phyloP scores from a whole-genome alignment of 2,329 filamentous ascomycete species.

The Fusarium setosum region DNA sequence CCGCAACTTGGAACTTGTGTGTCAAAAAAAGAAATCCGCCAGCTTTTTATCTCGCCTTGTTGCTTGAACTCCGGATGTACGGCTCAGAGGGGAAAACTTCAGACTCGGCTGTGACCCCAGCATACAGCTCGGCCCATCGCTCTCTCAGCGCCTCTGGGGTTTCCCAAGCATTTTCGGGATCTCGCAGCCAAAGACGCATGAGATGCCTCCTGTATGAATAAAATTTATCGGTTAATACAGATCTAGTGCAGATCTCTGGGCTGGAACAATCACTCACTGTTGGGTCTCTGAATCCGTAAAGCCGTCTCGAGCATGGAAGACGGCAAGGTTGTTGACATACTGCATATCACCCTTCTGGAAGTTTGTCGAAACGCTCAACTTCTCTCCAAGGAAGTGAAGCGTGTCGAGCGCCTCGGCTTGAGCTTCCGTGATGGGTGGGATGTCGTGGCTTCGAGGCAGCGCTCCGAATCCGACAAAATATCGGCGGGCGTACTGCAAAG shows the following conservation, averaged over 20 bases:
- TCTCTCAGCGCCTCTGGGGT: slow-evolving; percentile 4
- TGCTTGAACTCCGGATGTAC: slow-evolving; percentile 28
- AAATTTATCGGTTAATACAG: slow-evolving; percentile 19
- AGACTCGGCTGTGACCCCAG: slow-evolving; percentile 7
- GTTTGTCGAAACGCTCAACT: slow-evolving; percentile 54
- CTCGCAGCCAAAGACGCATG: slow-evolving; percentile 59
- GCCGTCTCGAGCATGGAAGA: slow-evolving; percentile 63
- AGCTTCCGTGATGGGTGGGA: slow-evolving; percentile 65
- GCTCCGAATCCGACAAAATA: slow-evolving; percentile 35
- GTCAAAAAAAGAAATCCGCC: neutral
- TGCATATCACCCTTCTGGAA: slow-evolving; percentile 63
- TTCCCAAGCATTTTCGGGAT: slow-evolving; percentile 59
- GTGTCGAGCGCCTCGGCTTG: slow-evolving; percentile 64
- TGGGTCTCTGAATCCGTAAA: slow-evolving; percentile 46
- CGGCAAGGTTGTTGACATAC: slow-evolving; percentile 64
- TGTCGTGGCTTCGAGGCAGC: slow-evolving; percentile 59
- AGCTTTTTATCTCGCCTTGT: slow-evolving; percentile 13
- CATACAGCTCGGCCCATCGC: slow-evolving; percentile 27
- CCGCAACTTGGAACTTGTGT: too few relatives aligned
- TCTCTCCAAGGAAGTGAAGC: slow-evolving; percentile 59
- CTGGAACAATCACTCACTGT: slow-evolving; percentile 11
- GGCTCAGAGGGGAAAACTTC: slow-evolving; percentile 26
- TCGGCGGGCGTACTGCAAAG: slow-evolving; percentile 23
- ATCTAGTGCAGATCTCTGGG: accelerated
- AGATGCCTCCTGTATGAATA: slow-evolving; percentile 53